Base-by-base conservation (phyloP, 495 filamentous ascomycete species). In the Aspergillus homomorphus region DNA sequence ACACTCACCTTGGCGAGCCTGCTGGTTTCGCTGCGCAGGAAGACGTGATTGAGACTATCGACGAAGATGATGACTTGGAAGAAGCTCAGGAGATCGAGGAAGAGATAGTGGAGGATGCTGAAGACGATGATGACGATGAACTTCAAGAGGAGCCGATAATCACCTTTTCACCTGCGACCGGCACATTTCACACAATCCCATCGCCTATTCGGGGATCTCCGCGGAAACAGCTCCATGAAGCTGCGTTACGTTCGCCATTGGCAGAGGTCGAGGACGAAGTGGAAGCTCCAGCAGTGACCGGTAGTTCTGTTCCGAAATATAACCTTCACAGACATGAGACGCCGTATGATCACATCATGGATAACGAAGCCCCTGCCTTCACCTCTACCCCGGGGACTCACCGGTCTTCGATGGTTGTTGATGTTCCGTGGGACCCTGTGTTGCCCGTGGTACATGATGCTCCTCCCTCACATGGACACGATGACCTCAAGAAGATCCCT, bases 161-260 rank as follows among this genome's bases (percentile, higher is more conserved):
- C 18, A 73, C 72, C 0, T 81, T 81, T 54, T 81, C 78, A 1
- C 78, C 78, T 18, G 70, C 64, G 45, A 80, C 77, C 8, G 79
- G 80, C 10, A 82, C 80, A 2, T 82, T 81, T 53, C 74, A 67
- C 26, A 73, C 73, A 4, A 66, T 75, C n/a, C 74, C 77, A 22
- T 77, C 78, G 6, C 77, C 77, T 28, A 41, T 68, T 20, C 62
- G 75, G 44, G 62, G 6, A 30, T 69, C 56, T 51, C 66, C 60
- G 28, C 64, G 41, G 41, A 61, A 67, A 53, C 69, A 46, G 33
- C 54, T 23, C 54, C 57, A 53, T 62, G 57, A 53, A 15, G 23
- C 59, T 9, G 38, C 56, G 16, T 57, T 60, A 6, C 60, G 61
- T 16, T 38, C 56, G 14, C 41, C 51, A 6, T 52, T 43, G 38